Conservation (phyloP, 1,284 basidiomycete genomes). For the Sanghuangporus weigelae region DNA sequence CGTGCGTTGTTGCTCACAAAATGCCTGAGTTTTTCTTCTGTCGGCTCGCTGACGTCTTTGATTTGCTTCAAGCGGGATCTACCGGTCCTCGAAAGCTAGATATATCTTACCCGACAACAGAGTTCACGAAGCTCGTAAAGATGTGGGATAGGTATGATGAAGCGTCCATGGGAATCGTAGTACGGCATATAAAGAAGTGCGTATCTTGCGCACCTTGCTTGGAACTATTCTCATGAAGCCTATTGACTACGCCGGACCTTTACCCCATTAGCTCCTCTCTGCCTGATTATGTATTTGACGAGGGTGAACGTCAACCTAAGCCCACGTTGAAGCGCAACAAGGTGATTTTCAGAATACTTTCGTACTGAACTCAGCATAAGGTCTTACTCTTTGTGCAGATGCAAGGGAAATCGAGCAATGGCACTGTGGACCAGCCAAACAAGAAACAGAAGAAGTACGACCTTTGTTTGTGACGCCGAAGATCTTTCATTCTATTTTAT, state of each 20-base stretch:
- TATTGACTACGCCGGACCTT: background rate
- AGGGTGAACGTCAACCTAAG: constrained; percentile 69
- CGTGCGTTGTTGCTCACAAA: constrained; percentile 44
- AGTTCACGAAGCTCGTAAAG: constrained; percentile 95
- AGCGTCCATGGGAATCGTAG: constrained; percentile 88
- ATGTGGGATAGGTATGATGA: constrained; percentile 96
- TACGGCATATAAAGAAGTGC: constrained; percentile 91
- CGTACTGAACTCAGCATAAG: constrained; percentile 11
- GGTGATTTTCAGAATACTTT: constrained; percentile 41
- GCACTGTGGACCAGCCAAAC: constrained; percentile 66
- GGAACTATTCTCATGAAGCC: constrained; percentile 8
- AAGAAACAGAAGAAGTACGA: constrained; percentile 46
- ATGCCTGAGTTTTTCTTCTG: constrained; percentile 11
- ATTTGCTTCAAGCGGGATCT: constrained; percentile 48
- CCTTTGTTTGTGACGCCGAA: background rate
- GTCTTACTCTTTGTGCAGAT: constrained; percentile 37
- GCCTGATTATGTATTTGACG: constrained; percentile 81
- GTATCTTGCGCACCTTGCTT: constrained; percentile 16
- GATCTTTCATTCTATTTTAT: background rate
- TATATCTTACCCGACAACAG: constrained; percentile 94
- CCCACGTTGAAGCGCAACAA: constrained; percentile 62
- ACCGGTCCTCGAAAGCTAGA: constrained; percentile 79
- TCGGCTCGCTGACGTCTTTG: constrained; percentile 10
- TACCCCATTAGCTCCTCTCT: constrained; percentile 49
- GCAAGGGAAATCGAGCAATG: constrained; percentile 54